Percentiles rank a stretch among this genome's conserved stretches.
Conservation (phyloP, 345 rosid genomes). For the Toxicodendron radicans region DNA sequence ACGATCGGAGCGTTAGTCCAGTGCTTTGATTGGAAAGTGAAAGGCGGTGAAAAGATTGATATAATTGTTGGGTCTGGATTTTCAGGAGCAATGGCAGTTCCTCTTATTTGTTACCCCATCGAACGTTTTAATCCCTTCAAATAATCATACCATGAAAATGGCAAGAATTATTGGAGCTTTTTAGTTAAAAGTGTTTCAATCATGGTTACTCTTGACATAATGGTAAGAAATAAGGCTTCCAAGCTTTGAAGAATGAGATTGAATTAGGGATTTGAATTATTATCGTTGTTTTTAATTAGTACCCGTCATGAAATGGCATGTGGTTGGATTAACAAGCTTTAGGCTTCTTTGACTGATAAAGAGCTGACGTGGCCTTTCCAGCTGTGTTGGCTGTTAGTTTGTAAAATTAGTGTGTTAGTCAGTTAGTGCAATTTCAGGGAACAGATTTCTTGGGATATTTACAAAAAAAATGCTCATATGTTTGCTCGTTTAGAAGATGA, state of each 20-base stretch:
- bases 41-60: slow-evolving; percentile 29
- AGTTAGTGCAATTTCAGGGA: too few species aligned
- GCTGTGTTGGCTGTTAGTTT: too few species aligned
- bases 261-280: too few species aligned
- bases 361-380: too few species aligned
- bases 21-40: slow-evolving; percentile 49
- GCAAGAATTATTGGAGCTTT: background rate
- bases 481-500: too few species aligned
- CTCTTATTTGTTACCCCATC: slow-evolving; percentile 45
- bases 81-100: slow-evolving; percentile 47
- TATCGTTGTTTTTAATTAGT: too few species aligned
- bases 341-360: too few species aligned
- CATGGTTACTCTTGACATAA: background rate
- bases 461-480: too few species aligned
- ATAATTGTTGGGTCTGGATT: slow-evolving; percentile 22
- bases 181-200: background rate
- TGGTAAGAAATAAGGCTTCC: background rate
- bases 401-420: too few species aligned
- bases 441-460: too few species aligned
- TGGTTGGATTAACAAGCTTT: too few species aligned
- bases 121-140: slow-evolving; percentile 29
- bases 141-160: background rate
- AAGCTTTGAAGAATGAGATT: background rate
- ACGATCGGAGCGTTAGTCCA: slow-evolving; percentile 40
- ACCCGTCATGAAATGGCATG: too few species aligned